Conservation (phyloP, 805 yeast species). For the Wickerhamiella musiphila region DNA sequence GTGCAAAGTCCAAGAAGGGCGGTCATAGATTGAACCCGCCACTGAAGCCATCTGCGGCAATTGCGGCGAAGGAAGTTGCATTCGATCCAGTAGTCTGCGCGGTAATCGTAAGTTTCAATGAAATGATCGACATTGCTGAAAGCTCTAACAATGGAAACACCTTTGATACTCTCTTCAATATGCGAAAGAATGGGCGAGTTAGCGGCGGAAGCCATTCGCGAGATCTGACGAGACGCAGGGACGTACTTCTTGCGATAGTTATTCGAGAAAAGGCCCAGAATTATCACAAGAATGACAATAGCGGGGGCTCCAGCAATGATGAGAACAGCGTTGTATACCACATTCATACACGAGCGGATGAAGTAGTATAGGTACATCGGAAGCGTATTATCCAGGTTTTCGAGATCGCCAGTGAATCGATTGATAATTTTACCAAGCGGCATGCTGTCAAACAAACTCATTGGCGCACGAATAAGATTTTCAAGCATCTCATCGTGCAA, state of each 20-base stretch:
- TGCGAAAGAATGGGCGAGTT: constrained; percentile 67
- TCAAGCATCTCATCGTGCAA: constrained; percentile 53
- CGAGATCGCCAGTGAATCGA: constrained; percentile 77
- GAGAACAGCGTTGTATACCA: constrained; percentile 39
- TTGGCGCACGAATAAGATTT: constrained; percentile 65
- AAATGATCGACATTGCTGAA: constrained; percentile 50
- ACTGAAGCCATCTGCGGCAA: constrained; percentile 85
- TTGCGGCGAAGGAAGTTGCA: constrained; percentile 57
- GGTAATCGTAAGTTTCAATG: constrained; percentile 20
- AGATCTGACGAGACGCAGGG: constrained; percentile 55
- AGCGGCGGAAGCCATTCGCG: constrained; percentile 50
- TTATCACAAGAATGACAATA: constrained; percentile 44
- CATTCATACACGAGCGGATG: constrained; percentile 31
- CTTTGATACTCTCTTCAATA: constrained; percentile 62
- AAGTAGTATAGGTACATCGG: constrained; percentile 40
- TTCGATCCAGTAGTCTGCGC: constrained; percentile 16
- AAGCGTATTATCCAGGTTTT: constrained; percentile 52
- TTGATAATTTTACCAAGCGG: constrained; percentile 84
- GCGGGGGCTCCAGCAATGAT: constrained; percentile 51
- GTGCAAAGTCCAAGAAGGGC: constrained; percentile 65
- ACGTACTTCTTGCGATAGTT: constrained; percentile 54
- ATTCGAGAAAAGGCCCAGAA: constrained; percentile 36
- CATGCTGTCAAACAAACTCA: constrained; percentile 86
- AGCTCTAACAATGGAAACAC: constrained; percentile 61
- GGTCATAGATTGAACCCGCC: constrained; percentile 70